Evolutionary conservation across 2,329 filamentous ascomycete species (phyloP).

Genomic region (Drechslerella stenobrocha): DNA sequence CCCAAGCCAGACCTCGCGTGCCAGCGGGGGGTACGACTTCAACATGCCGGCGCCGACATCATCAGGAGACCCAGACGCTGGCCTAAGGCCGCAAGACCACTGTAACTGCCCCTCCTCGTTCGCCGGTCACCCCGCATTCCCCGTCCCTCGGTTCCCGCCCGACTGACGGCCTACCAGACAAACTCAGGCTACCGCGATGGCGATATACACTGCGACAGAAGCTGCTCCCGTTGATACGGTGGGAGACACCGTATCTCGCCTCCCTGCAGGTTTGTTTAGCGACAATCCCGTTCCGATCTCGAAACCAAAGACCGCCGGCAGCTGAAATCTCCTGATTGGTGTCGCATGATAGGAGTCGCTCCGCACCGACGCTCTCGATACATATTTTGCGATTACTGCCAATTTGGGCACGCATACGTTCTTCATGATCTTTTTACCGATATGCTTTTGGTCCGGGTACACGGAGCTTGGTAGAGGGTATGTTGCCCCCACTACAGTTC

Average conservation of each 20-base stretch:
- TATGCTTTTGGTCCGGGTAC: constrained; percentile 95
- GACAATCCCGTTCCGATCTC: constrained; percentile 8
- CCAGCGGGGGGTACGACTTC: neutral
- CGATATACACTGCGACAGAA: constrained; percentile 80
- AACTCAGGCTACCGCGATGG: constrained; percentile 80
- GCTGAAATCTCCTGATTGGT: neutral
- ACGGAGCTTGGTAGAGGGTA: constrained; percentile 83
- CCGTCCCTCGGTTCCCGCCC: neutral
- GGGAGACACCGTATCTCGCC: constrained; percentile 93
- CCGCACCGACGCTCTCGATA: constrained; percentile 68
- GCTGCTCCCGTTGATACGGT: constrained; percentile 82
- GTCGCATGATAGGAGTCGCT: constrained; percentile 16
- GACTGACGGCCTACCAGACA: constrained; percentile 63
- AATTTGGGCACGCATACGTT: constrained; percentile 98
- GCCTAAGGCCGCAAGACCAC: constrained; percentile 51
- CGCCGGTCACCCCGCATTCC: constrained; percentile 8
- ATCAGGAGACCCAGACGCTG: constrained; percentile 48
- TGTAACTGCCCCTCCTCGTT: constrained; percentile 38
- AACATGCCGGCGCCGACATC: constrained; percentile 29
- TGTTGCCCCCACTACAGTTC: constrained; percentile 55
- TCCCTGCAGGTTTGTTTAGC: constrained; percentile 67
- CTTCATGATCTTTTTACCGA: constrained; percentile 93
- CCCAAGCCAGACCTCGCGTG: neutral
- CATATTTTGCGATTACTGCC: constrained; percentile 94
- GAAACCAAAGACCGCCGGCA: neutral